A percentile compares a stretch with the other conserved stretches of the same genome.
These are phyloP conservation scores for Dentipellis fragilis DNA, from an alignment of 768 basidiomycete species.

Conservation along the genomic window DNA sequence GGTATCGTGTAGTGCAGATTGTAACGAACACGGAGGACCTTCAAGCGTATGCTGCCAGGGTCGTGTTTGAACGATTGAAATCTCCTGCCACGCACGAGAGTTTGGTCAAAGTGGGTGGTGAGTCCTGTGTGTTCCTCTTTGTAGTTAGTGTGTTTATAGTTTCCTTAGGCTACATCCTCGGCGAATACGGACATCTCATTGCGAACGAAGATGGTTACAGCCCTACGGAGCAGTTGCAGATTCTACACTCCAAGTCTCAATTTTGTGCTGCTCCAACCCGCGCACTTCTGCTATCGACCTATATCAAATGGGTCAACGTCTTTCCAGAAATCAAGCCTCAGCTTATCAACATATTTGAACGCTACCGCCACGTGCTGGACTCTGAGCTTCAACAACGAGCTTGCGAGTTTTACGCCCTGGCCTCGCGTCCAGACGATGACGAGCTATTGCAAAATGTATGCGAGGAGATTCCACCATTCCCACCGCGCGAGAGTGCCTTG, in stretches of 20 bases:
- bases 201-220: conserved; percentile 92
- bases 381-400: conserved; percentile 96
- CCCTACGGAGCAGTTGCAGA: conserved; percentile 88
- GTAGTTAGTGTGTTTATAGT: background rate
- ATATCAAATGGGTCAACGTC: conserved; percentile 99
- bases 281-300: conserved; percentile 88
- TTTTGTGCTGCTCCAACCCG: conserved; percentile 89
- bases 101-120: conserved; percentile 92
- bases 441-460: conserved; percentile 90
- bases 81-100: conserved; percentile 84
- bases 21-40: conserved; percentile 98
- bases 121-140: conserved; percentile 13
- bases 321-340: conserved; percentile 98
- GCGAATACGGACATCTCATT: conserved; percentile 96
- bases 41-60: conserved; percentile 91
- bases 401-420: conserved; percentile 91
- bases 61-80: conserved; percentile 82
- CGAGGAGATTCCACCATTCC: conserved; percentile 99
- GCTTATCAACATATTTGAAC: conserved; percentile 89
- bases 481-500: conserved; percentile 86
- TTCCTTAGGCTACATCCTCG: conserved; percentile 78
- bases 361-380: conserved; percentile 95
- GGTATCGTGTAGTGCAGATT: conserved; percentile 98
- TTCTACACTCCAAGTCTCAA: conserved; percentile 90
- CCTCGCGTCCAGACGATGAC: conserved; percentile 79